Conservation (phyloP, 202 grass and related monocot species). For the Panicum virgatum region DNA sequence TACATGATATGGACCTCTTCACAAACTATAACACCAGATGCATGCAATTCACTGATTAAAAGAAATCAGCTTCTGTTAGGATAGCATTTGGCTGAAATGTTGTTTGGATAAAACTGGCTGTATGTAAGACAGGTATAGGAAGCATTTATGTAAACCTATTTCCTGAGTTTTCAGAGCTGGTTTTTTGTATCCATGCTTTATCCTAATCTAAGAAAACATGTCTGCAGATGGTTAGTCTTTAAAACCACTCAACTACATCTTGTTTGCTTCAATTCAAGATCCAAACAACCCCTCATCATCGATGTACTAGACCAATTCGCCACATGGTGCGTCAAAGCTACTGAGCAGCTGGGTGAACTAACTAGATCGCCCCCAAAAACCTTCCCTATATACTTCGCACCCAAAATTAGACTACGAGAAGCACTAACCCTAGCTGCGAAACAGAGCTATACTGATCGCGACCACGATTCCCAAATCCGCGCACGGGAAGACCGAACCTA, state of each 20-base stretch:
- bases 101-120: not conserved
- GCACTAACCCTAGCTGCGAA: slow-evolving; percentile 44
- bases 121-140: not conserved
- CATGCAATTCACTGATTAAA: slow-evolving; percentile 21
- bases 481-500: not conserved
- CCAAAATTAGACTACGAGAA: slow-evolving; percentile 18
- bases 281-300: not conserved
- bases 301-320: slow-evolving; percentile 14
- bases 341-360: not conserved
- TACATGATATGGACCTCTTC: not conserved
- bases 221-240: not conserved
- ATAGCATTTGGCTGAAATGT: not conserved
- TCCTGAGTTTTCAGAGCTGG: not conserved
- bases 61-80: not conserved
- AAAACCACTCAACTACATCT: not conserved
- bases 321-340: slow-evolving; percentile 1
- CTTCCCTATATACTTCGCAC: not conserved
- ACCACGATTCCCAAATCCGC: slow-evolving; percentile 16
- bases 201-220: not conserved
- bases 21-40: not conserved
- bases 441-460: slow-evolving; percentile 25
- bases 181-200: not conserved
- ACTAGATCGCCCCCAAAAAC: not conserved
- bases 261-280: slow-evolving; percentile 5
- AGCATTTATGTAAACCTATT: not conserved